These are phyloP conservation scores for Periconia macrospinosa DNA, from an alignment of 2,329 filamentous ascomycete species.

Conservation along the genomic window DNA sequence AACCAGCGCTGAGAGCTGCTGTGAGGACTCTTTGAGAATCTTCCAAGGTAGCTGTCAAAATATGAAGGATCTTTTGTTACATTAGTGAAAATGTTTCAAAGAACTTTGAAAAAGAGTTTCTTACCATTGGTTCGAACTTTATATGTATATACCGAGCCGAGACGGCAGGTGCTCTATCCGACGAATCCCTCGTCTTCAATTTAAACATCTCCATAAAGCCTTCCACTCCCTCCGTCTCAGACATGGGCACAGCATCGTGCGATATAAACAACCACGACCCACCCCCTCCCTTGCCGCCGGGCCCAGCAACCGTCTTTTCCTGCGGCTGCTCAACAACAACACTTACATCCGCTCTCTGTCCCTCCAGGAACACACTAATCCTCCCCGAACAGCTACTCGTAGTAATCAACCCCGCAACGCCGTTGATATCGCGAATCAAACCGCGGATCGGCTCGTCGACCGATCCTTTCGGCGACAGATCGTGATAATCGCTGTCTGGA, in stretches of 20 bases:
- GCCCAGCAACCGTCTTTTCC: constrained; percentile 54
- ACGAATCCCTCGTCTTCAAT: constrained; percentile 28
- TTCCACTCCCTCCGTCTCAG: constrained; percentile 8
- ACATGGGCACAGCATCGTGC: constrained; percentile 66
- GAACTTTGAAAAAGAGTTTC: neutral
- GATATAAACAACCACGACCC: constrained; percentile 84
- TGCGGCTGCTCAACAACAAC: constrained; percentile 1
- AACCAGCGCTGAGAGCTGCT: constrained; percentile 78
- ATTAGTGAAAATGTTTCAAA: neutral
- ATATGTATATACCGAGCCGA: constrained; percentile 67
- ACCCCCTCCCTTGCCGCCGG: constrained; percentile 81
- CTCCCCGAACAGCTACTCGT: constrained; percentile 92
- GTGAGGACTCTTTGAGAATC: constrained; percentile 76
- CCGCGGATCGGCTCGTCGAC: constrained; percentile 78
- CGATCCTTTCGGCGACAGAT: constrained; percentile 85
- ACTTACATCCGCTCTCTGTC: constrained; percentile 53
- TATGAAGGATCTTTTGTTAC: constrained; percentile 73
- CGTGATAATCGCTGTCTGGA: constrained; percentile 72
- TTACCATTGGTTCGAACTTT: constrained; percentile 93
- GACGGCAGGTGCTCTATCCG: constrained; percentile 6
- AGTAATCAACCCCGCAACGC: constrained; percentile 74
- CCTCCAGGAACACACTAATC: constrained; percentile 86
- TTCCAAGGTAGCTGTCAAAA: constrained; percentile 73
- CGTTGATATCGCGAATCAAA: constrained; percentile 79
- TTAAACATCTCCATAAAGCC: constrained; percentile 40